These are phyloP conservation scores for Filobasidium wieringae DNA, from an alignment of 768 basidiomycete species.

Conservation along the genomic window DNA sequence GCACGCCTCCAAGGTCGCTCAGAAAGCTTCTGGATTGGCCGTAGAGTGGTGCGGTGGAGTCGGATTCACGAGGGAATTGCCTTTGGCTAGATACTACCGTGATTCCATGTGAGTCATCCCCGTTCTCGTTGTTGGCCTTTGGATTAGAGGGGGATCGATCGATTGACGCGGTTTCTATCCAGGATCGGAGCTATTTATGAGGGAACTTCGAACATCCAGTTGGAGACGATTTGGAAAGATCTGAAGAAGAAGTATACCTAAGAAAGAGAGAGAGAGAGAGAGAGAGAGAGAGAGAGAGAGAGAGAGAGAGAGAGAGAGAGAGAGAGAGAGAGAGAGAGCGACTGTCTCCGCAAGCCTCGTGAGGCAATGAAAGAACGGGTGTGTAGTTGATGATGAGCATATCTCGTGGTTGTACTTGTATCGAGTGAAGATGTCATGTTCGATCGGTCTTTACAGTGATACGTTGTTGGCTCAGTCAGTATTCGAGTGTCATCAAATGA, in stretches of 20 bases:
- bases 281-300: too few relatives aligned
- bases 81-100: constrained; percentile 86
- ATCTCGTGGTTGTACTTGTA: too few relatives aligned
- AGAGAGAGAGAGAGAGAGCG: too few relatives aligned
- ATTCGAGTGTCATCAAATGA: too few relatives aligned
- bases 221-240: constrained; percentile 88
- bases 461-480: too few relatives aligned
- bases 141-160: background rate
- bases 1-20: constrained; percentile 76
- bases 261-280: too few relatives aligned
- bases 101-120: constrained; percentile 11
- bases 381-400: too few relatives aligned
- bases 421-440: too few relatives aligned
- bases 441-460: too few relatives aligned
- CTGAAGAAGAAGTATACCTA: constrained; percentile 38
- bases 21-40: constrained; percentile 71
- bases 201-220: constrained; percentile 91
- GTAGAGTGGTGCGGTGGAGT: constrained; percentile 91
- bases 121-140: background rate
- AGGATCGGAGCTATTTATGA: constrained; percentile 40
- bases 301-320: too few relatives aligned
- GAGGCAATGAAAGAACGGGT: too few relatives aligned
- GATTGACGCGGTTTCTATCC: background rate
- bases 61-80: constrained; percentile 56
- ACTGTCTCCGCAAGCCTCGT: too few relatives aligned